Percentiles rank a stretch among this genome's conserved stretches.
These are phyloP conservation scores for Ramaria sp. DNA, from an alignment of 768 basidiomycete species.

Conservation along the genomic window DNA sequence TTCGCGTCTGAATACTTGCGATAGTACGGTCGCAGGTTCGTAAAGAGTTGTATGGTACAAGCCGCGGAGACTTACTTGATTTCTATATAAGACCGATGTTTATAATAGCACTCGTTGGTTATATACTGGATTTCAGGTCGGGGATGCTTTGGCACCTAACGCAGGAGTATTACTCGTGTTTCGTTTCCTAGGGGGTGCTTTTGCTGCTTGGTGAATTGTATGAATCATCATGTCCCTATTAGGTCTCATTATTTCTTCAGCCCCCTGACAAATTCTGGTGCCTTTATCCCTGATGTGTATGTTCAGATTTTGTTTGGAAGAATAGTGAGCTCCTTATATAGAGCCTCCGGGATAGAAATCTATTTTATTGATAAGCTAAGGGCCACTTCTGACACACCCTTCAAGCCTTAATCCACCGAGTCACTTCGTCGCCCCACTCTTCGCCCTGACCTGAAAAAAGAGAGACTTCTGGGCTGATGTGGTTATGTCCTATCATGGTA, in stretches of 20 bases:
- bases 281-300: slow-evolving; percentile 23
- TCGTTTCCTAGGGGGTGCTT: slow-evolving; percentile 26
- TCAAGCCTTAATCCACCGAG: no score
- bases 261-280: slow-evolving; percentile 29
- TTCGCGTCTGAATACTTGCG: no score
- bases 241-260: slow-evolving; percentile 1
- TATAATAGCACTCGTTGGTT: slow-evolving; percentile 11
- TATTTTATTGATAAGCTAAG: no score
- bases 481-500: no score
- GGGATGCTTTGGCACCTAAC: slow-evolving; percentile 26
- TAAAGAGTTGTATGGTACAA: background rate
- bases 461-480: no score
- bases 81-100: slow-evolving; percentile 23
- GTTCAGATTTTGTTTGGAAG: no score
- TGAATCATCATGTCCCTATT: background rate
- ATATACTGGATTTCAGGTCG: slow-evolving; percentile 25
- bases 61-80: no score
- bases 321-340: no score
- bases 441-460: no score
- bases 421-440: no score
- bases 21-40: background rate
- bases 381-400: no score
- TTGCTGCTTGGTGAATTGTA: slow-evolving; percentile 17
- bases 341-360: no score
- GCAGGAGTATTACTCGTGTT: slow-evolving; percentile 27